A percentile compares a stretch with the other conserved stretches of the same genome.
Evolutionary conservation across 768 basidiomycete species (phyloP).

Genomic region (Suillus discolor): DNA sequence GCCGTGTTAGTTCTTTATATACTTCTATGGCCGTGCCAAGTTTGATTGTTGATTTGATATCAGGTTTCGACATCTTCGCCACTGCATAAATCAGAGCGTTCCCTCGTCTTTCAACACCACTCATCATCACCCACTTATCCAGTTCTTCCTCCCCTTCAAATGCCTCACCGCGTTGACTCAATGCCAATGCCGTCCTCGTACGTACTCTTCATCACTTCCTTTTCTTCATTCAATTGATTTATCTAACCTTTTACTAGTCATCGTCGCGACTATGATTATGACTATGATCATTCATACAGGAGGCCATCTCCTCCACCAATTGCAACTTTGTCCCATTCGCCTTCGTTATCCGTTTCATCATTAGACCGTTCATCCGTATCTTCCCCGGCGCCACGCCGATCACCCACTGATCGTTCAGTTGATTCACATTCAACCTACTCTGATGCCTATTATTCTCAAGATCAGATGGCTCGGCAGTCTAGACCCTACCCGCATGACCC

Average conservation of each 20-base stretch:
- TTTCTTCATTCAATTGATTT: conserved; percentile 12
- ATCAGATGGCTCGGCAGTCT: conserved; percentile 32
- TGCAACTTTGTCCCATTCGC: conserved; percentile 57
- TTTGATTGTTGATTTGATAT: conserved; percentile 43
- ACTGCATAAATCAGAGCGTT: conserved; percentile 40
- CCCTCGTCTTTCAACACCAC: conserved; percentile 21
- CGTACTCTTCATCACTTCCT: conserved; percentile 24
- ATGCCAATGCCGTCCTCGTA: conserved; percentile 36
- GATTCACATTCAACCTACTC: conserved; percentile 34
- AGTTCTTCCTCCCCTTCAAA: conserved; percentile 28
- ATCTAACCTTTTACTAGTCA: conserved; percentile 32
- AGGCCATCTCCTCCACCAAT: conserved; percentile 51
- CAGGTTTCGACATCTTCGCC: conserved; percentile 38
- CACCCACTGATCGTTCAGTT: conserved; percentile 35
- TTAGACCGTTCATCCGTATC: conserved; percentile 61
- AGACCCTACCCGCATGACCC: conserved; percentile 36
- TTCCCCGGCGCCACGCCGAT: conserved; percentile 56
- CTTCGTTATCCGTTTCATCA: conserved; percentile 60
- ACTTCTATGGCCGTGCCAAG: conserved; percentile 35
- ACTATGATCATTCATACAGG: conserved; percentile 42
- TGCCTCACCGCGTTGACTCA: conserved; percentile 56
- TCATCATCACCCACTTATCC: conserved; percentile 17
- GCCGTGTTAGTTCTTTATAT: conserved; percentile 39
- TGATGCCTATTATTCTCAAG: conserved; percentile 43
- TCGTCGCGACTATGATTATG: conserved; percentile 41